Evolutionary conservation across 306 rosid genomes (phyloP).

Genomic region (Canavalia ensiformis): DNA sequence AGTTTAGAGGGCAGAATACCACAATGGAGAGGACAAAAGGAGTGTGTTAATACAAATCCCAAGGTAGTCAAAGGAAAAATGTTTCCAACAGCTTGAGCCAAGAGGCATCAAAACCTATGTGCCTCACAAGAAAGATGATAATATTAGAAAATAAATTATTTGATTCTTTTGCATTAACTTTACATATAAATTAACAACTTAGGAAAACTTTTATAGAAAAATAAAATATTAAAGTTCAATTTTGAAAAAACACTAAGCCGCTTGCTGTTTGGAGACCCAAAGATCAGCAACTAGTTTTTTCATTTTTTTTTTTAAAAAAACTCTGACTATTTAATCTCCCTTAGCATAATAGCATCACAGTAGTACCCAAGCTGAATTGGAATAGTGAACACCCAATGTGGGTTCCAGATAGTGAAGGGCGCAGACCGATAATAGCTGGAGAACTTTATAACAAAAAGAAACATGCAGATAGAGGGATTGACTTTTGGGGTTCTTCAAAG

Average conservation of each 20-base stretch:
- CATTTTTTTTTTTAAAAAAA: neutral
- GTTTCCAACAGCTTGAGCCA: neutral
- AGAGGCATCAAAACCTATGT: neutral
- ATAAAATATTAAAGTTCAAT: slow-evolving; percentile 6
- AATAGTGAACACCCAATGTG: too few species aligned
- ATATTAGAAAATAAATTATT: slow-evolving; percentile 28
- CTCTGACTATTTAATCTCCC: neutral
- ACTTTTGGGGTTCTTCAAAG: neutral
- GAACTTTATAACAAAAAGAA: neutral
- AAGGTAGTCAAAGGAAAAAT: neutral
- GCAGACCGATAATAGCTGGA: neutral
- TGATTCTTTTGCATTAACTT: slow-evolving; percentile 4
- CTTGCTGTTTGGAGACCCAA: neutral
- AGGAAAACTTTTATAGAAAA: neutral
- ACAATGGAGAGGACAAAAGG: slow-evolving; percentile 1
- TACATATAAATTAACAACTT: neutral
- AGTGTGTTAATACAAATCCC: slow-evolving; percentile 2
- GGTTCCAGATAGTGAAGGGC: too few species aligned
- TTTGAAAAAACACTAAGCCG: neutral
- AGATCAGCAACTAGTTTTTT: neutral
- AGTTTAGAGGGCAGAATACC: slow-evolving; percentile 2
- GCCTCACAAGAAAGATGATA: neutral
- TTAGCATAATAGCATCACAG: neutral
- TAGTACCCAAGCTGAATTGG: neutral
- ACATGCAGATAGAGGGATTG: neutral